A percentile compares a stretch with the other conserved stretches of the same genome.
Evolutionary conservation across 2,329 filamentous ascomycete species (phyloP).

Genomic region (Dothistroma septosporum): DNA sequence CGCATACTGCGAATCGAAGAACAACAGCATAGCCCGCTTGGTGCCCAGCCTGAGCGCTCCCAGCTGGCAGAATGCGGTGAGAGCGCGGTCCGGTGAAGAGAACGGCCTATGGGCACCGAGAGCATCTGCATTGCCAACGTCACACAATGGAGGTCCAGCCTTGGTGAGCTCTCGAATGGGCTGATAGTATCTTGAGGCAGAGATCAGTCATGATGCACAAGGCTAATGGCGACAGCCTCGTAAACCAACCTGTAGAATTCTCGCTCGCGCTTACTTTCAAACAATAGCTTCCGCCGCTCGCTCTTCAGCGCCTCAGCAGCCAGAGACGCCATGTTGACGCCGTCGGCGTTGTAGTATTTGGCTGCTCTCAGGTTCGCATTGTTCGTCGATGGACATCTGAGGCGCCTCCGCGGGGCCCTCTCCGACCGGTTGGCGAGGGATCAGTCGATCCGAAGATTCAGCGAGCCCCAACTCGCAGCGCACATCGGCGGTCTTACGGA

Average conservation of each 20-base stretch:
- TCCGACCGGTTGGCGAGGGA: not conserved
- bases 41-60: slow-evolving; percentile 48
- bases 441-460: not conserved
- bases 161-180: slow-evolving; percentile 28
- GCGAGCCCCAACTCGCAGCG: not conserved
- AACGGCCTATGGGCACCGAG: slow-evolving; percentile 25
- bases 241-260: slow-evolving; percentile 30
- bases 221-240: slow-evolving; percentile 2
- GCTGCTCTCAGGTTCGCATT: not conserved
- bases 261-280: slow-evolving; percentile 29
- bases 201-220: not conserved
- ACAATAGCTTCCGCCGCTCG: slow-evolving; percentile 17
- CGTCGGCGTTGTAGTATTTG: not conserved
- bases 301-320: slow-evolving; percentile 6
- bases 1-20: slow-evolving; percentile 49
- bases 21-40: slow-evolving; percentile 50
- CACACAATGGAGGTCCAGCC: slow-evolving; percentile 25
- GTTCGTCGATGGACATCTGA: slow-evolving; percentile 1
- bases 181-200: slow-evolving; percentile 26
- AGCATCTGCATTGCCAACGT: slow-evolving; percentile 23
- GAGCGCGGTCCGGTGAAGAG: slow-evolving; percentile 35
- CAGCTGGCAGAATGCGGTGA: slow-evolving; percentile 51
- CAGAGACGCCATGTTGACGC: slow-evolving; percentile 13
- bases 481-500: not conserved
- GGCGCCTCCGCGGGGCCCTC: not conserved